Percentiles rank a stretch among this genome's conserved stretches.
Conservation (phyloP, 2,329 filamentous ascomycete species). For the Biscogniauxia mediterranea region DNA sequence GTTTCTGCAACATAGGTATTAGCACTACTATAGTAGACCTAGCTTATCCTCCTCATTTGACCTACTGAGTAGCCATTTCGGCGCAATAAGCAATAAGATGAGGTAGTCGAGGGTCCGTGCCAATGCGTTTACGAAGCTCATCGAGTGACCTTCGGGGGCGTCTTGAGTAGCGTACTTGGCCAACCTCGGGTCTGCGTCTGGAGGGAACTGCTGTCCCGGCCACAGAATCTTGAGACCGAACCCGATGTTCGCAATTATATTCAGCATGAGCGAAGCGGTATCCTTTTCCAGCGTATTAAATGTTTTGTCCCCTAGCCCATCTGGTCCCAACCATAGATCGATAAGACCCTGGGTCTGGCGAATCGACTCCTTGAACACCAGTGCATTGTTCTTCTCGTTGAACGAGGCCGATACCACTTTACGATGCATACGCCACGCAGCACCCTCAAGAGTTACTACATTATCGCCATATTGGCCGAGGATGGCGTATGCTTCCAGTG, state of each 20-base stretch:
- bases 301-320: constrained; percentile 42
- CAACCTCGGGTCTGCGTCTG: constrained; percentile 42
- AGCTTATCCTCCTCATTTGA: constrained; percentile 5
- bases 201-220: constrained; percentile 57
- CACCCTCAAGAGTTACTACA: constrained; percentile 67
- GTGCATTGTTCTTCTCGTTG: constrained; percentile 70
- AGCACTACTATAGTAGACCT: constrained; percentile 7
- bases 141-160: constrained; percentile 51
- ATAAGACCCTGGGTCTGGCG: constrained; percentile 63
- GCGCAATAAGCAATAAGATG: constrained; percentile 59
- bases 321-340: constrained; percentile 50
- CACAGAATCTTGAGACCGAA: constrained; percentile 63
- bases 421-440: constrained; percentile 69
- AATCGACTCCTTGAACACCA: constrained; percentile 64
- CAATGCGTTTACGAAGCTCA: constrained; percentile 66
- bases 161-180: constrained; percentile 47
- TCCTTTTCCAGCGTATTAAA: constrained; percentile 60
- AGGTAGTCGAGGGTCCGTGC: constrained; percentile 62
- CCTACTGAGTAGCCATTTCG: constrained; percentile 53
- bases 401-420: constrained; percentile 71
- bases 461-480: constrained; percentile 70
- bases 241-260: constrained; percentile 64
- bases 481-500: constrained; percentile 55
- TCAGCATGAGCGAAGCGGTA: constrained; percentile 60
- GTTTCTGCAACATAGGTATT: constrained; percentile 29